phyloP scores from a whole-genome alignment of 257 asterid genomes.

The Plectranthus barbatus region DNA sequence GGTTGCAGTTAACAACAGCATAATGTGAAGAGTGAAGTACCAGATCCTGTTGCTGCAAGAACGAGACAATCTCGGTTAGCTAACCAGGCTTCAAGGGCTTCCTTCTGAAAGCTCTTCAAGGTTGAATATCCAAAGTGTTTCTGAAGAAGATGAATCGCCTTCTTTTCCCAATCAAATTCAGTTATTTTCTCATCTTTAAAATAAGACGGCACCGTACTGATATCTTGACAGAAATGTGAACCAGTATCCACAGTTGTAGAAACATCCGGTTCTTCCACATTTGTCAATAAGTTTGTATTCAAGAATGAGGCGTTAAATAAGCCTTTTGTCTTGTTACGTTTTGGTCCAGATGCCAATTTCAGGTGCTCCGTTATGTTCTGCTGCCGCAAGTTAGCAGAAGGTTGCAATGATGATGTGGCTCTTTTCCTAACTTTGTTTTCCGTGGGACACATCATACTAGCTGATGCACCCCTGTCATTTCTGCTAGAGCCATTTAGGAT shows the following conservation, averaged over 20 bases:
- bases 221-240: constrained; percentile 7
- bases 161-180: constrained; percentile 47
- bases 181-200: constrained; percentile 25
- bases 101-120: constrained; percentile 59
- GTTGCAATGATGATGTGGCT: constrained; percentile 20
- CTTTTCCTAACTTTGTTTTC: constrained; percentile 26
- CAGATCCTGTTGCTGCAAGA: constrained; percentile 84
- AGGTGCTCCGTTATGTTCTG: constrained; percentile 38
- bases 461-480: constrained; percentile 28
- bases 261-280: constrained; percentile 15
- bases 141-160: constrained; percentile 26
- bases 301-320: constrained; percentile 11
- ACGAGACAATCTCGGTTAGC: constrained; percentile 54
- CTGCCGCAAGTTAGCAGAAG: constrained; percentile 41
- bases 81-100: constrained; percentile 62
- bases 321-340: constrained; percentile 25
- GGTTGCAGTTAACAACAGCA: not conserved
- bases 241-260: constrained; percentile 10
- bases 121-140: constrained; percentile 51
- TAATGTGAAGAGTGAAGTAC: constrained; percentile 22
- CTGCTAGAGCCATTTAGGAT: constrained; percentile 41
- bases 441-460: constrained; percentile 15
- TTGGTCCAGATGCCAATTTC: constrained; percentile 23
- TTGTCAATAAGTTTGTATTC: constrained; percentile 13
- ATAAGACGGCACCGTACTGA: constrained; percentile 4